phyloP scores from a whole-genome alignment of 2,329 filamentous ascomycete species.

The Calonectria naviculata region DNA sequence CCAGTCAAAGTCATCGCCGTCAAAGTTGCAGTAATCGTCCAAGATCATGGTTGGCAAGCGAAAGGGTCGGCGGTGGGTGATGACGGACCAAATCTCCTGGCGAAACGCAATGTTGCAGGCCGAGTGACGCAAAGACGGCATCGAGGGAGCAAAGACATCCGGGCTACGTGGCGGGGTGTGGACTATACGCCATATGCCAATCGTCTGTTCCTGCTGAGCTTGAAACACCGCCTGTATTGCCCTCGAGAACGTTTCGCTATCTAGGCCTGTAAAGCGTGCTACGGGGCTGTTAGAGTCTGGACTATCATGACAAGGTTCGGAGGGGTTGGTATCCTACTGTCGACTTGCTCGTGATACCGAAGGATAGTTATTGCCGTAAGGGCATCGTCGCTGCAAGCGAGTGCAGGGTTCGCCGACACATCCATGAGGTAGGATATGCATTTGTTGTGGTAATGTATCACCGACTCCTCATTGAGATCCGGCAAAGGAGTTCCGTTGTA shows the following conservation, averaged over 20 bases:
- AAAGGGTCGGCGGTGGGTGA: slow-evolving; percentile 25
- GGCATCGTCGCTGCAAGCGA: slow-evolving; percentile 29
- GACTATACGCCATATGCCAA: slow-evolving; percentile 13
- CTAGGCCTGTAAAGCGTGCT: slow-evolving; percentile 27
- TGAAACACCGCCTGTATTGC: slow-evolving; percentile 25
- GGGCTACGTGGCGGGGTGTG: slow-evolving; percentile 20
- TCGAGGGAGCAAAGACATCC: slow-evolving; percentile 18
- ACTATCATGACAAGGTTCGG: too few species aligned
- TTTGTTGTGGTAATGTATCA: slow-evolving; percentile 30
- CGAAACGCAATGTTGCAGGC: slow-evolving; percentile 26
- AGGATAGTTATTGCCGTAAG: slow-evolving; percentile 28
- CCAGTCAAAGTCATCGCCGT: slow-evolving; percentile 29
- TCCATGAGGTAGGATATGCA: slow-evolving; percentile 31
- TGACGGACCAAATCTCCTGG: slow-evolving; percentile 28
- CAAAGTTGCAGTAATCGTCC: slow-evolving; percentile 19
- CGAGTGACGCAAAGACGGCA: slow-evolving; percentile 23
- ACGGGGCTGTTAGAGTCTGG: background rate
- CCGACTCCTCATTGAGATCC: slow-evolving; percentile 18
- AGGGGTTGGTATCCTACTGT: background rate
- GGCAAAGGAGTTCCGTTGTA: slow-evolving; percentile 25
- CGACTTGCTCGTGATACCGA: slow-evolving; percentile 28
- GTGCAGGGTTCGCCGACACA: slow-evolving; percentile 19
- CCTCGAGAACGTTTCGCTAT: slow-evolving; percentile 25
- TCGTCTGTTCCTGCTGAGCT: slow-evolving; percentile 17
- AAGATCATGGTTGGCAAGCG: slow-evolving; percentile 21